Evolutionary conservation across 495 filamentous ascomycete genomes (phyloP).

Genomic region (Penicillium paradoxum): DNA sequence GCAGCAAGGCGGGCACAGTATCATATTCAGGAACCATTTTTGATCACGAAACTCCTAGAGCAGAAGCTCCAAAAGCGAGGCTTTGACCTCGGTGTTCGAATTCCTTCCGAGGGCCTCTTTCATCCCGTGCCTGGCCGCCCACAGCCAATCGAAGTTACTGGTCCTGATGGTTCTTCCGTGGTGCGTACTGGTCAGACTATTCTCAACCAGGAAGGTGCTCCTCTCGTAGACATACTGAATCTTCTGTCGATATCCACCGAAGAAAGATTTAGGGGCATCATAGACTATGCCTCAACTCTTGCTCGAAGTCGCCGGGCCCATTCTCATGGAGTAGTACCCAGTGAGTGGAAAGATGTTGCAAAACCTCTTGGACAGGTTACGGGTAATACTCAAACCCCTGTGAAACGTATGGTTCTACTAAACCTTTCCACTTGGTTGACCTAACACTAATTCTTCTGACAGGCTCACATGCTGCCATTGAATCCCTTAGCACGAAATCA

Average conservation of each 20-base stretch:
- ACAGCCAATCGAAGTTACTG: slow-evolving; percentile 49
- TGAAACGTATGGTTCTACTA: slow-evolving; percentile 52
- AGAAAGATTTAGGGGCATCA: slow-evolving; percentile 59
- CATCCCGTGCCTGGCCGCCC: slow-evolving; percentile 45
- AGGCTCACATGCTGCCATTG: slow-evolving; percentile 34
- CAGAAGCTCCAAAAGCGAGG: slow-evolving; percentile 45
- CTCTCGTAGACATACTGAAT: slow-evolving; percentile 67
- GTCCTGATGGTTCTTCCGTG: slow-evolving; percentile 51
- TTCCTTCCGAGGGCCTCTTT: slow-evolving; percentile 60
- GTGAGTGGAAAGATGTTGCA: slow-evolving; percentile 65
- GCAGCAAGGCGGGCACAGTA: slow-evolving; percentile 46
- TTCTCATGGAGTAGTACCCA: slow-evolving; percentile 66
- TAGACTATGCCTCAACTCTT: slow-evolving; percentile 65
- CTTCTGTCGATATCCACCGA: slow-evolving; percentile 71
- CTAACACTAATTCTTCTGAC: slow-evolving; percentile 7
- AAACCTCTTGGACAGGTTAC: slow-evolving; percentile 31
- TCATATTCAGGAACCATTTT: slow-evolving; percentile 56
- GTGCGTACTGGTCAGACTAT: slow-evolving; percentile 54
- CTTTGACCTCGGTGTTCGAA: slow-evolving; percentile 53
- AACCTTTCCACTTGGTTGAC: not conserved
- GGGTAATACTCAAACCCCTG: slow-evolving; percentile 44
- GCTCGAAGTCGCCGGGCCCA: slow-evolving; percentile 60
- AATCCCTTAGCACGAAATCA: slow-evolving; percentile 17
- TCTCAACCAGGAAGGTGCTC: slow-evolving; percentile 61
- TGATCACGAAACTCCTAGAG: slow-evolving; percentile 45